These are phyloP conservation scores for Jatropha multifida DNA, from an alignment of 441 rosid genomes.

Conservation along the genomic window DNA sequence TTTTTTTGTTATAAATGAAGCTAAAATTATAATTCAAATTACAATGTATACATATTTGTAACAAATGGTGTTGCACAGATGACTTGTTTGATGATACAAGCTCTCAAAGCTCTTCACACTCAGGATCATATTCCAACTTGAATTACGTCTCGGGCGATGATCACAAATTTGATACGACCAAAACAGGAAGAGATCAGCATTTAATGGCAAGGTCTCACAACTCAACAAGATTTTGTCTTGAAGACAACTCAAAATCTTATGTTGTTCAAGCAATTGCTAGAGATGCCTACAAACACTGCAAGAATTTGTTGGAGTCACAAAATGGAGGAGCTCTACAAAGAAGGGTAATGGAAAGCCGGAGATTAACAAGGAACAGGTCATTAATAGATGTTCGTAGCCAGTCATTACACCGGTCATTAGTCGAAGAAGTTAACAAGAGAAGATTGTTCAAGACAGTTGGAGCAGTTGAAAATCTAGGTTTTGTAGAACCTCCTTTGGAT, in stretches of 20 bases:
- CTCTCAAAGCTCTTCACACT: conserved; percentile 71
- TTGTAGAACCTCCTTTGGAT: conserved; percentile 52
- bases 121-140: conserved; percentile 62
- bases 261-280: conserved; percentile 31
- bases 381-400: conserved; percentile 72
- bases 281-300: conserved; percentile 35
- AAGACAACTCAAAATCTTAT: conserved; percentile 34
- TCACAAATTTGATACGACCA: conserved; percentile 30
- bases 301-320: conserved; percentile 34
- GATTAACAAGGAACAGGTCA: conserved; percentile 60
- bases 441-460: conserved; percentile 71
- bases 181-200: conserved; percentile 33
- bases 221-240: conserved; percentile 57
- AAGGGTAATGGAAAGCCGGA: conserved; percentile 33
- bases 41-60: conserved; percentile 18
- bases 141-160: conserved; percentile 55
- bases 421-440: conserved; percentile 65
- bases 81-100: conserved; percentile 59
- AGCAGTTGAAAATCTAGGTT: conserved; percentile 70
- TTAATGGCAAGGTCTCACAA: conserved; percentile 30
- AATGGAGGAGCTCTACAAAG: conserved; percentile 31
- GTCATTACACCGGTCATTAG: conserved; percentile 51
- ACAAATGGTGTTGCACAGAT: conserved; percentile 51
- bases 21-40: not conserved
- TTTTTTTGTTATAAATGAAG: no score